These are phyloP conservation scores for Russula brevipes DNA, from an alignment of 768 basidiomycete species.

Conservation along the genomic window DNA sequence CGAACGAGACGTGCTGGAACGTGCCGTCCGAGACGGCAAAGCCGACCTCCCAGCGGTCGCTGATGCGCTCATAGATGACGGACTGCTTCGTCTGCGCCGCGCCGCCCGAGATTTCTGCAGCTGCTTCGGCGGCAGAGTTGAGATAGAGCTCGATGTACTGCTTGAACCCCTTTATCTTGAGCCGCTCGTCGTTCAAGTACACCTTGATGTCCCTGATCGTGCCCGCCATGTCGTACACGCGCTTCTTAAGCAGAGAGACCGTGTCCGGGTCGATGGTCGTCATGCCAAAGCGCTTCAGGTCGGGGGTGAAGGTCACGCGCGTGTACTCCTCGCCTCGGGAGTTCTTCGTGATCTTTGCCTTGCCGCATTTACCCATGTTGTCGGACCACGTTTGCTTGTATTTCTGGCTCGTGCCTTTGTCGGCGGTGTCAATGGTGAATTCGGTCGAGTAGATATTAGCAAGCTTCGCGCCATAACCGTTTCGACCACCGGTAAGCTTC, in stretches of 20 bases:
- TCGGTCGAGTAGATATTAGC: slow-evolving; percentile 97
- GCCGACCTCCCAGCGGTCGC: slow-evolving; percentile 88
- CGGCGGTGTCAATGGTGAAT: slow-evolving; percentile 94
- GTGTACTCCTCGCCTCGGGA: slow-evolving; percentile 86
- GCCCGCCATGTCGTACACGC: slow-evolving; percentile 97
- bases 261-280: slow-evolving; percentile 86
- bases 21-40: slow-evolving; percentile 91
- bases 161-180: slow-evolving; percentile 95
- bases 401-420: slow-evolving; percentile 78
- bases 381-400: slow-evolving; percentile 93
- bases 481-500: slow-evolving; percentile 96
- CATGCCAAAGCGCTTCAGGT: slow-evolving; percentile 91
- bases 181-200: slow-evolving; percentile 82
- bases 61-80: slow-evolving; percentile 75
- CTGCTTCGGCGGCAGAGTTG: slow-evolving; percentile 65
- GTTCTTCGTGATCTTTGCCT: slow-evolving; percentile 92
- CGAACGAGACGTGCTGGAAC: slow-evolving; percentile 94
- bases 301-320: slow-evolving; percentile 87
- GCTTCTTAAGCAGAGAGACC: slow-evolving; percentile 79
- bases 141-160: slow-evolving; percentile 95
- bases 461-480: slow-evolving; percentile 97
- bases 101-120: slow-evolving; percentile 67
- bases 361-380: slow-evolving; percentile 86
- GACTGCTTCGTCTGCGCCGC: slow-evolving; percentile 71
- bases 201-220: slow-evolving; percentile 91